phyloP scores from a whole-genome alignment of 805 yeast species.

The Starmerella khaoyaiensis region DNA sequence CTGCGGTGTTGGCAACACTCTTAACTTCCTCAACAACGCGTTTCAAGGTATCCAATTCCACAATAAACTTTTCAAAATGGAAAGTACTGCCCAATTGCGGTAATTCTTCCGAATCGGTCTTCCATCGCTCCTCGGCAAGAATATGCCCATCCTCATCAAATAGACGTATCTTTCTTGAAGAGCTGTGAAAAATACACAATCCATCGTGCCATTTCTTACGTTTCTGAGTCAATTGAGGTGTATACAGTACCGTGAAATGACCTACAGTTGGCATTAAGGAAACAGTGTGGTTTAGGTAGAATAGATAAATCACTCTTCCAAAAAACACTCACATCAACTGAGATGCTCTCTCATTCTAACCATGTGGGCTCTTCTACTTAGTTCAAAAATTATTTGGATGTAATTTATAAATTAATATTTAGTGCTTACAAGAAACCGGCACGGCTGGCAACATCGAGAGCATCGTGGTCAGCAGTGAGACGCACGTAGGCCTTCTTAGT shows the following conservation, averaged over 20 bases:
- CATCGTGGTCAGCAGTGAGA: constrained; percentile 98
- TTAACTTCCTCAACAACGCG: too few species aligned
- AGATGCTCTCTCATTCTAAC: too few species aligned
- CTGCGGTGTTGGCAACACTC: too few species aligned
- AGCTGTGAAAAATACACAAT: constrained; percentile 19
- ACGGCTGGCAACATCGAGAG: constrained; percentile 99
- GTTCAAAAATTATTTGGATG: too few species aligned
- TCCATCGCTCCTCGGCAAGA: constrained; percentile 13
- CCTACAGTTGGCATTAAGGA: constrained; percentile 2
- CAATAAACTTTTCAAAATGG: constrained; percentile 23
- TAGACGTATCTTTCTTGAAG: constrained; percentile 23
- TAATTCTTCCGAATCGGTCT: constrained; percentile 1
- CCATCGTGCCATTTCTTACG: constrained; percentile 31
- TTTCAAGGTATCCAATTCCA: constrained; percentile 20
- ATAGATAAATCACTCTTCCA: too few species aligned
- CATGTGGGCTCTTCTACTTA: too few species aligned
- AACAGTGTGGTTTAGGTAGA: too few species aligned
- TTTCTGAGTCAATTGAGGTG: constrained; percentile 28
- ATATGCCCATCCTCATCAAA: constrained; percentile 23
- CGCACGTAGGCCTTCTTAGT: constrained; percentile 99
- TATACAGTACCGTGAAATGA: constrained; percentile 24
- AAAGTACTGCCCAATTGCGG: constrained; percentile 14
- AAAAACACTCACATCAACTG: too few species aligned
- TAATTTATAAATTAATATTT: constrained; percentile 15
- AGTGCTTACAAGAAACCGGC: constrained; percentile 84